These are phyloP conservation scores for Pouteria glomerata DNA, from an alignment of 148 eudicot species.

Conservation along the genomic window DNA sequence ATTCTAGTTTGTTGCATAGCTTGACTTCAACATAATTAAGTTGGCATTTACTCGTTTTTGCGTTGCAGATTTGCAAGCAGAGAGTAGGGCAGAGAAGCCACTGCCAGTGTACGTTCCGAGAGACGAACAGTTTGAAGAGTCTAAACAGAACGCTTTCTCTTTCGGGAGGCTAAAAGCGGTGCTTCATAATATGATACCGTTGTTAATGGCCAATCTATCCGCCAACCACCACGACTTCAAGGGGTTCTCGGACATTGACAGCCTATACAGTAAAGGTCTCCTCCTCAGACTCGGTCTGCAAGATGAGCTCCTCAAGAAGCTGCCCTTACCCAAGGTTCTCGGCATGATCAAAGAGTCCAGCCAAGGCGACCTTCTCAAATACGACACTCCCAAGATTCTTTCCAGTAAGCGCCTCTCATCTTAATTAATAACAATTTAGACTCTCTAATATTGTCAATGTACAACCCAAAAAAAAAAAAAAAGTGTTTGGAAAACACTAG, in stretches of 20 bases:
- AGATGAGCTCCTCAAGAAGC: conserved; percentile 61
- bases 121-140: conserved; percentile 89
- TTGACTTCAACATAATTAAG: too few relatives aligned
- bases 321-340: conserved; percentile 50
- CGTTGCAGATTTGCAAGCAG: conserved; percentile 40
- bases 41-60: too few relatives aligned
- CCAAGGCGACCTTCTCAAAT: conserved; percentile 70
- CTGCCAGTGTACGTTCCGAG: conserved; percentile 79
- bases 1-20: too few relatives aligned
- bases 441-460: too few relatives aligned
- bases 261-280: conserved; percentile 70
- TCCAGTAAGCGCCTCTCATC: conserved; percentile 80
- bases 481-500: too few relatives aligned
- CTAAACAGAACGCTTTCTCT: conserved; percentile 62
- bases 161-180: conserved; percentile 80
- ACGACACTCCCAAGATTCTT: conserved; percentile 63
- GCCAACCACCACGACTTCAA: conserved; percentile 73
- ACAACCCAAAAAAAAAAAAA: too few relatives aligned
- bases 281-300: conserved; percentile 60
- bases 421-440: too few relatives aligned
- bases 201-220: conserved; percentile 66
- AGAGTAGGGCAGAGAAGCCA: conserved; percentile 90
- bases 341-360: conserved; percentile 48
- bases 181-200: conserved; percentile 73
- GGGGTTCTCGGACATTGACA: conserved; percentile 74